These are phyloP conservation scores for Fusarium burgessii DNA, from an alignment of 2,329 filamentous ascomycete species.

Conservation along the genomic window DNA sequence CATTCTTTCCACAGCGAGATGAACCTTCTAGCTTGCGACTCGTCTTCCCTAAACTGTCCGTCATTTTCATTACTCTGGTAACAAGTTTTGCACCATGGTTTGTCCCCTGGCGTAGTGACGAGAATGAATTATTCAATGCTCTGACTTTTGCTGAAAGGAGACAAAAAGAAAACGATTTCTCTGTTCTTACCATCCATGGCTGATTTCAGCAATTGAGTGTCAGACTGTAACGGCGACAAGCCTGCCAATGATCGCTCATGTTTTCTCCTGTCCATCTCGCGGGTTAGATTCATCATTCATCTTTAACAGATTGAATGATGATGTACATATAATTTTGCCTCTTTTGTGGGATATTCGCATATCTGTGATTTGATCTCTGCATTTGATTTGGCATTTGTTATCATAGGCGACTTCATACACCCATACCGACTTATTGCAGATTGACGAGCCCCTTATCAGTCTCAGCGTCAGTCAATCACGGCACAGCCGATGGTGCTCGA, in stretches of 20 bases:
- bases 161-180: slow-evolving; percentile 1
- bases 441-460: background rate
- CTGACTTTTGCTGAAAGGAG: slow-evolving; percentile 9
- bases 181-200: slow-evolving; percentile 6
- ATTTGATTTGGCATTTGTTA: slow-evolving; percentile 8
- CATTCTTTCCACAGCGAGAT: slow-evolving; percentile 40
- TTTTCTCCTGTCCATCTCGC: slow-evolving; percentile 45
- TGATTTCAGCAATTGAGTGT: background rate
- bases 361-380: slow-evolving; percentile 10
- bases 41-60: slow-evolving; percentile 17
- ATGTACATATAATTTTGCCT: slow-evolving; percentile 16
- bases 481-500: slow-evolving; percentile 20
- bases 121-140: slow-evolving; percentile 28
- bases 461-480: slow-evolving; percentile 6
- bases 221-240: background rate
- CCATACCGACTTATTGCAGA: slow-evolving; percentile 1
- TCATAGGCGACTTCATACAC: background rate
- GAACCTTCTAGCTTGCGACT: slow-evolving; percentile 39
- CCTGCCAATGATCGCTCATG: slow-evolving; percentile 24
- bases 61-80: slow-evolving; percentile 22
- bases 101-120: slow-evolving; percentile 25
- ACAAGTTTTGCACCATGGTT: slow-evolving; percentile 15
- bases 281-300: slow-evolving; percentile 24
- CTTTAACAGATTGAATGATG: slow-evolving; percentile 15
- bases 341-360: slow-evolving; percentile 20